phyloP scores from a whole-genome alignment of 2,329 filamentous ascomycete species.

The Pestalotiopsis sp. region DNA sequence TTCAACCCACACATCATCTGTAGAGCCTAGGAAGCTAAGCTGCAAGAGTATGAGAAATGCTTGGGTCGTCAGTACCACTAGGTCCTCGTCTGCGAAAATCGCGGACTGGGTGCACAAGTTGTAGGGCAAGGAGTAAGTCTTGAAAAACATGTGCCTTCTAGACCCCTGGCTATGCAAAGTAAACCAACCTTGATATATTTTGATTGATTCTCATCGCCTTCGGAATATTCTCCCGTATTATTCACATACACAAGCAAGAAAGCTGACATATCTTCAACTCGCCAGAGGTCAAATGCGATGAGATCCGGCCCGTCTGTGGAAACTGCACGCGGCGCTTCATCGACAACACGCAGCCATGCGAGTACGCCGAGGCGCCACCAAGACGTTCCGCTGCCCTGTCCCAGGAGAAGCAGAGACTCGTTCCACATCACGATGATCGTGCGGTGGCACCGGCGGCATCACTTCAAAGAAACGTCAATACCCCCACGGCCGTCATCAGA shows the following conservation, averaged over 20 bases:
- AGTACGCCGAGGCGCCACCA: neutral
- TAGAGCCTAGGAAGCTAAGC: no score
- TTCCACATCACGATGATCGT: no score
- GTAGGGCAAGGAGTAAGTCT: neutral
- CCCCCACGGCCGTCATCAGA: neutral
- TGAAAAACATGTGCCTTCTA: no score
- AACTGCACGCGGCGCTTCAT: constrained; percentile 1
- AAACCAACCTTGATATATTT: no score
- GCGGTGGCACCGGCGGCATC: no score
- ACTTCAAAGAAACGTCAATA: no score
- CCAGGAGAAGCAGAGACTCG: neutral
- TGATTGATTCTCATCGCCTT: no score
- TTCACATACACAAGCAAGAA: neutral
- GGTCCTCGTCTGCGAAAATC: constrained; percentile 7
- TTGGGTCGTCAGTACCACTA: neutral
- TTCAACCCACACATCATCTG: no score
- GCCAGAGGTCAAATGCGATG: constrained; percentile 2
- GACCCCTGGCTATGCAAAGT: no score
- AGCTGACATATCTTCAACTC: neutral
- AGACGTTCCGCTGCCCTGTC: neutral
- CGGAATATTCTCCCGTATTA: no score
- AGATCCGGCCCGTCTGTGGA: neutral
- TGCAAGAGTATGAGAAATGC: neutral
- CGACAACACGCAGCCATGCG: neutral
- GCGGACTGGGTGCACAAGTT: constrained; percentile 8